Base-by-base conservation (phyloP, 805 yeast species). In the Suhomyces faveliae region DNA sequence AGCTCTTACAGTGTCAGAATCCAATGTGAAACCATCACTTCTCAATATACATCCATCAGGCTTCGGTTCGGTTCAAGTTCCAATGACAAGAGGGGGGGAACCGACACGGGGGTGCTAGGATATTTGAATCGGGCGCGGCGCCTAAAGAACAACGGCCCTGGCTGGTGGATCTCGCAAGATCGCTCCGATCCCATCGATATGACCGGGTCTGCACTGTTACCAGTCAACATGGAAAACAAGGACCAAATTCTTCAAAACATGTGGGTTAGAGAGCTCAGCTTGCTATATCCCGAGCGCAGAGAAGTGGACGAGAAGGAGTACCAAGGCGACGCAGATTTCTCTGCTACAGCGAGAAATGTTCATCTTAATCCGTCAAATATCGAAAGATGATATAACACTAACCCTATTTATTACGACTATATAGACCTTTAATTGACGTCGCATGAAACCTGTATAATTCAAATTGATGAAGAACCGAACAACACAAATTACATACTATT, bases 41-140 rank as follows among this genome's bases (percentile, higher is more conserved):
- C 67, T 2, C 72, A 72, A 43, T 72, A 71, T 57, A 70, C 65
- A 5, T 63, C 65, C 11, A 67, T 72, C 10, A 51, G 76, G 29
- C 56, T 69, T 13, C 54, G 76, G 25, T 72, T 69, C 40, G 55
- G 65, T 12, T 35, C 35, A 9, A 17, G 27, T 27, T 13, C 23
- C 9, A 20, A 44, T 30, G 35, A 46, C 17, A 44, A 44, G n/a
- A 44, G 45, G 20, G 29, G 54, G 33, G 51, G 51, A 30, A 46
- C 61, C 4, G 48, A 51, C 21, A 54, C 59, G 5, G 73, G 71
- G 1, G 57, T 60, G 11, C 41, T 65, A 30, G 72, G 73, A 19
- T 67, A 46, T 43, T 38, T 66, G n/a, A 55, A 59, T 21, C 43
- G 70, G 22, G 40, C 25, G 12, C 29, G 11, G 21, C 8, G 23